Evolutionary conservation across 2,329 filamentous ascomycete species (phyloP).

Genomic region (Metarhizium brunneum): DNA sequence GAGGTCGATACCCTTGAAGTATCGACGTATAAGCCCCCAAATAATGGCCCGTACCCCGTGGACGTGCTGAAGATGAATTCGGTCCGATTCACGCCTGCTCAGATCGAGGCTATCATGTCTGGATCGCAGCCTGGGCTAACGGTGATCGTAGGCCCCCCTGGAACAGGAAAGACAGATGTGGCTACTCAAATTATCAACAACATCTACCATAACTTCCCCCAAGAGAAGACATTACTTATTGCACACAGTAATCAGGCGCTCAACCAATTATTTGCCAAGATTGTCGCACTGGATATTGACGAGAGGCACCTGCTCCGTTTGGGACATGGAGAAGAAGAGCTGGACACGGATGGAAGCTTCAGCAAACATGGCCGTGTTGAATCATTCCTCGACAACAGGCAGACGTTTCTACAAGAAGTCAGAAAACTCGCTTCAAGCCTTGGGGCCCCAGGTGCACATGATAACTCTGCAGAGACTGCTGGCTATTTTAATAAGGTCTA

Average conservation of each 20-base stretch:
- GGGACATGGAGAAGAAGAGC: slow-evolving; percentile 90
- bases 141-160: slow-evolving; percentile 87
- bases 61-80: slow-evolving; percentile 75
- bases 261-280: slow-evolving; percentile 97
- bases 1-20: slow-evolving; percentile 65
- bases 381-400: slow-evolving; percentile 84
- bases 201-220: slow-evolving; percentile 95
- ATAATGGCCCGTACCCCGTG: slow-evolving; percentile 80
- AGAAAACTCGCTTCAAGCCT: slow-evolving; percentile 78
- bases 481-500: slow-evolving; percentile 95
- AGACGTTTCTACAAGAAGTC: slow-evolving; percentile 71
- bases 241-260: slow-evolving; percentile 97
- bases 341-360: slow-evolving; percentile 77
- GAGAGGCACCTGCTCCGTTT: slow-evolving; percentile 85
- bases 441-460: slow-evolving; percentile 84
- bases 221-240: slow-evolving; percentile 82
- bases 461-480: slow-evolving; percentile 91
- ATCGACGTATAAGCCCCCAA: slow-evolving; percentile 81
- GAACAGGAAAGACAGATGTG: slow-evolving; percentile 98
- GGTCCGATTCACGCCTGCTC: slow-evolving; percentile 82
- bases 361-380: slow-evolving; percentile 93
- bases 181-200: slow-evolving; percentile 98
- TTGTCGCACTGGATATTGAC: slow-evolving; percentile 91
- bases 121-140: slow-evolving; percentile 92
- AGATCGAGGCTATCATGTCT: slow-evolving; percentile 87